A percentile compares a stretch with the other conserved stretches of the same genome.
Conservation (phyloP, 2,329 filamentous ascomycete species). For the Epicoccum nigrum region DNA sequence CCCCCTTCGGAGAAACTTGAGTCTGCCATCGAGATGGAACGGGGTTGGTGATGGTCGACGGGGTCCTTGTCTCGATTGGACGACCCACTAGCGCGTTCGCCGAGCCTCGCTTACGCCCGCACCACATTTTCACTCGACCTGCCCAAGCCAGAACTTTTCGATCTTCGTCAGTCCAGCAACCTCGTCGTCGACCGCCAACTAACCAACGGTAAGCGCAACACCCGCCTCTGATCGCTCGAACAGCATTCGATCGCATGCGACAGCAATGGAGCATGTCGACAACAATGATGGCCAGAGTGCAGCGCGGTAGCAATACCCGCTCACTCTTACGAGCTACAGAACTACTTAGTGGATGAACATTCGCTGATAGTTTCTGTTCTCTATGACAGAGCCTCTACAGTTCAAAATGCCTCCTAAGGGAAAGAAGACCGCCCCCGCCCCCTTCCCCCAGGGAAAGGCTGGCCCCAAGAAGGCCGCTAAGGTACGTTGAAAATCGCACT, state of each 20-base stretch:
- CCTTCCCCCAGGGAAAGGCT: slow-evolving; percentile 72
- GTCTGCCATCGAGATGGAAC: slow-evolving; percentile 1
- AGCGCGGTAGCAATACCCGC: slow-evolving; percentile 46
- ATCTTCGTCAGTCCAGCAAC: slow-evolving; percentile 37
- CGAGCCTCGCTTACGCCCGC: slow-evolving; percentile 28
- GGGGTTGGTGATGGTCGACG: slow-evolving; percentile 7
- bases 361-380: slow-evolving; percentile 99
- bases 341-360: slow-evolving; percentile 73
- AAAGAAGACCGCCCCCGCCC: slow-evolving; percentile 98
- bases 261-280: slow-evolving; percentile 39
- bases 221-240: slow-evolving; percentile 37
- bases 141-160: slow-evolving; percentile 17
- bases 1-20: slow-evolving; percentile 1
- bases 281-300: slow-evolving; percentile 48
- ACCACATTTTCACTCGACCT: slow-evolving; percentile 25
- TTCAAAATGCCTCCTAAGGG: slow-evolving; percentile 71
- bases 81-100: slow-evolving; percentile 18
- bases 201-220: slow-evolving; percentile 48
- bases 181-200: slow-evolving; percentile 44
- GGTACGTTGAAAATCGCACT: slow-evolving; percentile 66
- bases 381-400: slow-evolving; percentile 93
- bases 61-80: slow-evolving; percentile 19
- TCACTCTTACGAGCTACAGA: slow-evolving; percentile 48
- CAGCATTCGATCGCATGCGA: slow-evolving; percentile 43
- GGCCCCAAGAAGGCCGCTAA: slow-evolving; percentile 91